Evolutionary conservation across 768 basidiomycete genomes (phyloP).

Genomic region (Agaricus subrufescens): DNA sequence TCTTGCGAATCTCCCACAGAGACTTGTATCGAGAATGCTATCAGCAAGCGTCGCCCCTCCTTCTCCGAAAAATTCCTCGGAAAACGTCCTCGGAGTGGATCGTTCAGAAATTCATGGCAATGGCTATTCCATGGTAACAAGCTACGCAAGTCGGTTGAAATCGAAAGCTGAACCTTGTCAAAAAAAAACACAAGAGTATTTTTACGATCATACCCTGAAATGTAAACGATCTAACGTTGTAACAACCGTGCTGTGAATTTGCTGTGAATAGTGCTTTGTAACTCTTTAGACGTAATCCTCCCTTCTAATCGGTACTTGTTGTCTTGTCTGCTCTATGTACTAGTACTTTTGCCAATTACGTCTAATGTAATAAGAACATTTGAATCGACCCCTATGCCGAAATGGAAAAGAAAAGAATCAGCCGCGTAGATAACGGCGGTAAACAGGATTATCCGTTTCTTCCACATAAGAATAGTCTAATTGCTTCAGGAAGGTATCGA

Average conservation of each 20-base stretch:
- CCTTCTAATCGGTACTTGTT: background rate
- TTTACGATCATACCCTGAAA: background rate
- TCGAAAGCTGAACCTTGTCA: background rate
- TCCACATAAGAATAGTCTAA: constrained; percentile 89
- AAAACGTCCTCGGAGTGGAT: constrained; percentile 20
- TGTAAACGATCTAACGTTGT: background rate
- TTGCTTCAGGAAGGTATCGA: constrained; percentile 68
- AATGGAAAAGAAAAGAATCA: constrained; percentile 9
- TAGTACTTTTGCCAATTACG: background rate
- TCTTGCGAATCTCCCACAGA: constrained; percentile 3
- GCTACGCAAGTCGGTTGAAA: constrained; percentile 12
- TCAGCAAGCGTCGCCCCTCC: constrained; percentile 1
- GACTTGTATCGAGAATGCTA: background rate
- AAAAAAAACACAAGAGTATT: no score
- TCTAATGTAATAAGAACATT: background rate
- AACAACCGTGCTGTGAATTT: background rate
- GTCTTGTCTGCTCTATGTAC: background rate
- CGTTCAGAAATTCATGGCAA: constrained; percentile 23
- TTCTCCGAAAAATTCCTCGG: background rate
- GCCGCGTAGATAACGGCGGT: constrained; percentile 62
- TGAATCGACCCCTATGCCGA: background rate
- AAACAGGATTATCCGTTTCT: constrained; percentile 87
- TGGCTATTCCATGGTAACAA: constrained; percentile 23
- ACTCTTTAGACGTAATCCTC: background rate
- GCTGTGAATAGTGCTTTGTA: background rate